Evolutionary conservation across 768 basidiomycete species (phyloP), one percentile per base, ranked within the genome.

Genomic region (Panellus pusillus): DNA sequence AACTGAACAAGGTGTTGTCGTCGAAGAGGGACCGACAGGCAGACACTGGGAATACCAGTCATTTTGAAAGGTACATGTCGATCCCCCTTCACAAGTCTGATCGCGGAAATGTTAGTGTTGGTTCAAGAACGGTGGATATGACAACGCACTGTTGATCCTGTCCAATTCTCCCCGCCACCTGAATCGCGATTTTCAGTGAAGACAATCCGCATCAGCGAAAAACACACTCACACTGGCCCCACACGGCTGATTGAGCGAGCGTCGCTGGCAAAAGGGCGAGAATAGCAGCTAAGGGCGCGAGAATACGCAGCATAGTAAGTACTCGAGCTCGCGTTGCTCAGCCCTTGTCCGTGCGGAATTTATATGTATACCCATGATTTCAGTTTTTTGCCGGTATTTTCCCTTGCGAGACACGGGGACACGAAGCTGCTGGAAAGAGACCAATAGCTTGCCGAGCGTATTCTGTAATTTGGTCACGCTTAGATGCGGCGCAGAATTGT

Each of bases 131-230:
- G 4, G 1, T 2, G 4, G 15, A 35, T 12, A 14, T 2, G 11
- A 14, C 11, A 6, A 24, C 27, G 28, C 31, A 52, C 58, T 43
- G 46, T 49, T 4, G 58, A 46, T 6, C 58, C 58, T 3, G 43
- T 27, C 58, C 58, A 60, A 3, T 6, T 37, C 6, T 17, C 11
- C 11, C 57, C 57, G 4, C 52, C 57, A 37, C 58, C 58, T 60
- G 11, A 2, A 2, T 20, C 2, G 13, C 35, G 46, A n/a, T 9
- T 9, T 24, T 18, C 11, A 2, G 6, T 28, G 32, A 43, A 13
- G 14, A n/a, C 18, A n/a, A 7, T 6, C 9, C 32, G 24, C 1
- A 24, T 24, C 24, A 24, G 28, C 37, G 18, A 37, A n/a, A 29
- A 2, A 40, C 18, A 19, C 19, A 14, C 54, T 20, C 41, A 60